Evolutionary conservation across 2,329 filamentous ascomycete species (phyloP).

Genomic region (Pseudogymnoascus destructans): DNA sequence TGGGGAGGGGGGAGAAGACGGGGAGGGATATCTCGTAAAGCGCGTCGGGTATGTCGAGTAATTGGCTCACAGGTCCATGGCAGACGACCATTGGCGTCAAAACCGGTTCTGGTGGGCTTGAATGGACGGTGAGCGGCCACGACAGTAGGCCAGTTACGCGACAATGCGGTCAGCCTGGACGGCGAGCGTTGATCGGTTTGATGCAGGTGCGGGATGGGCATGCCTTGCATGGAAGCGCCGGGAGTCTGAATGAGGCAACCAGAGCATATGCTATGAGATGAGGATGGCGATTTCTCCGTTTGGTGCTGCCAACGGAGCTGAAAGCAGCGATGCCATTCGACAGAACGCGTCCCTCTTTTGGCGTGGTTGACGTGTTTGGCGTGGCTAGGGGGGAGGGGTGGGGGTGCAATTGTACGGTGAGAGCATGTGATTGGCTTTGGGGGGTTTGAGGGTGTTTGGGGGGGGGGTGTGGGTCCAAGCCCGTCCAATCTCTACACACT

Average conservation of each 20-base stretch:
- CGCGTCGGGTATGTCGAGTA: not conserved
- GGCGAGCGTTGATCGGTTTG: constrained; percentile 1
- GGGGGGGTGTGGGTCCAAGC: not conserved
- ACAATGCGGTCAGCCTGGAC: not conserved
- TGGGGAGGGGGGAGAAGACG: not conserved
- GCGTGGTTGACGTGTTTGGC: not conserved
- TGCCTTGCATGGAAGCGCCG: constrained; percentile 8
- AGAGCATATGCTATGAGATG: too few species aligned
- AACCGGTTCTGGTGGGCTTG: constrained; percentile 5
- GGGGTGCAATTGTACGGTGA: not conserved
- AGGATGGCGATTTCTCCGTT: too few species aligned
- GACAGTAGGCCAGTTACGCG: not conserved
- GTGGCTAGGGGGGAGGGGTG: not conserved
- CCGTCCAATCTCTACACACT: too few species aligned
- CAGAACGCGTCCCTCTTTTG: not conserved
- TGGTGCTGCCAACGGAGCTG: not conserved
- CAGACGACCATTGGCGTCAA: not conserved
- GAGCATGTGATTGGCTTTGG: not conserved
- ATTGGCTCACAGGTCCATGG: not conserved
- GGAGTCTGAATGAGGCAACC: constrained; percentile 7
- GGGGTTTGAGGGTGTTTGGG: too few species aligned
- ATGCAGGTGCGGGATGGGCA: constrained; percentile 1
- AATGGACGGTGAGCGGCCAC: constrained; percentile 5
- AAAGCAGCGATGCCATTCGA: not conserved
- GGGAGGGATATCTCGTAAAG: not conserved